Evolutionary conservation across 805 yeast species (phyloP).

Genomic region (Metschnikowia lunata): DNA sequence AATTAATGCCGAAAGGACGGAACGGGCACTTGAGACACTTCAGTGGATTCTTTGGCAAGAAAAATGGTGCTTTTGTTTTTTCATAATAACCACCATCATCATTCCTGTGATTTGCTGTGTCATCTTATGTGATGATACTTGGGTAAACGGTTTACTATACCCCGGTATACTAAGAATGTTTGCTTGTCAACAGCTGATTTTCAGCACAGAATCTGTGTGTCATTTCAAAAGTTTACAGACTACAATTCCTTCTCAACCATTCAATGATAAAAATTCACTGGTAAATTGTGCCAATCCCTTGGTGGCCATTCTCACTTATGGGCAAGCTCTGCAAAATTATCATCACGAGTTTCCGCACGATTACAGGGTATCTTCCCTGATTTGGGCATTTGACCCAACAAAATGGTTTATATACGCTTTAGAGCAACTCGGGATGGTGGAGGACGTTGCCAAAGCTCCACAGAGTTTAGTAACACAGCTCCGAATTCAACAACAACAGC

Average conservation of each 20-base stretch:
- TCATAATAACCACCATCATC: conserved; percentile 26
- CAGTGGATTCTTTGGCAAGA: conserved; percentile 36
- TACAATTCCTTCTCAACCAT: conserved; percentile 54
- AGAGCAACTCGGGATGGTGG: conserved; percentile 53
- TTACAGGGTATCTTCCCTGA: conserved; percentile 67
- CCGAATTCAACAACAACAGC: conserved; percentile 66
- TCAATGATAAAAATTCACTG: conserved; percentile 61
- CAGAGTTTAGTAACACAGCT: conserved; percentile 62
- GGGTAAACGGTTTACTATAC: conserved; percentile 45
- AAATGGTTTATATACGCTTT: conserved; percentile 63
- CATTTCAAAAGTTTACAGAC: conserved; percentile 61
- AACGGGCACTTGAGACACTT: conserved; percentile 15
- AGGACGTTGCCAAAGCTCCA: conserved; percentile 55
- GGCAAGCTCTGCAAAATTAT: conserved; percentile 89
- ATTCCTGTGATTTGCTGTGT: conserved; percentile 28
- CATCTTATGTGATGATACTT: conserved; percentile 27
- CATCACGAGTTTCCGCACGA: conserved; percentile 96
- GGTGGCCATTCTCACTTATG: conserved; percentile 66
- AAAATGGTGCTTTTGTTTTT: conserved; percentile 22
- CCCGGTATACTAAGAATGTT: conserved; percentile 74
- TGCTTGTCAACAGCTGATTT: conserved; percentile 72
- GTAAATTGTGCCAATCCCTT: conserved; percentile 55
- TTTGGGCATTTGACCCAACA: conserved; percentile 83
- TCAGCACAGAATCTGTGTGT: conserved; percentile 77
- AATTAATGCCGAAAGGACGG: conserved; percentile 4